These are phyloP conservation scores for Mycena amicta DNA, from an alignment of 768 basidiomycete genomes.

Conservation along the genomic window DNA sequence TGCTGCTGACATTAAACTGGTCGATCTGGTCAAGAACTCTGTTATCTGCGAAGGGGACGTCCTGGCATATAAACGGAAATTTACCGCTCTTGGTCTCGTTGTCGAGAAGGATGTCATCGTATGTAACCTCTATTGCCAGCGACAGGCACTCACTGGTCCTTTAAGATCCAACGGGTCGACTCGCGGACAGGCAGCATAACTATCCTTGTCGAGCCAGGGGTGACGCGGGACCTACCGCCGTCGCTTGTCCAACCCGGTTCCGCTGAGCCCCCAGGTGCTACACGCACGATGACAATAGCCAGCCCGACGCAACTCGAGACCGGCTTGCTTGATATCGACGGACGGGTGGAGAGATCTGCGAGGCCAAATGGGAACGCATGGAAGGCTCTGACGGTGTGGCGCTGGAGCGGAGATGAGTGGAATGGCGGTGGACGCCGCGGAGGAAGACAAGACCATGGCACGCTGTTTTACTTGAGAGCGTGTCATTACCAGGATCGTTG, in stretches of 20 bases:
- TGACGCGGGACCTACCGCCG: conserved; percentile 38
- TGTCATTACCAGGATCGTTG: conserved; percentile 28
- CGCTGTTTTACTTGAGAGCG: conserved; percentile 38
- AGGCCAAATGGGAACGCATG: conserved; percentile 57
- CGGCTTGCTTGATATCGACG: conserved; percentile 53
- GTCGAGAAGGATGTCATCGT: conserved; percentile 64
- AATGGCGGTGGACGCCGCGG: conserved; percentile 22
- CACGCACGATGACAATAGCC: conserved; percentile 40
- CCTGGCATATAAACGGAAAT: conserved; percentile 54
- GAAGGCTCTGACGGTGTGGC: conserved; percentile 59
- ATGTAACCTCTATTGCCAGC: conserved; percentile 17
- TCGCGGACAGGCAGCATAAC: conserved; percentile 43
- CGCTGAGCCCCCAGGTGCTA: conserved; percentile 30
- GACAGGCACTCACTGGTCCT: conserved; percentile 1
- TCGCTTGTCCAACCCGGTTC: conserved; percentile 36
- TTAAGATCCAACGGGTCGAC: conserved; percentile 51
- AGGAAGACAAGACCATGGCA: conserved; percentile 35
- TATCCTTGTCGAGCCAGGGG: conserved; percentile 44
- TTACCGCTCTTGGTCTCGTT: conserved; percentile 36
- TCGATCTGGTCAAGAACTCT: conserved; percentile 44
- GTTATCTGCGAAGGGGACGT: conserved; percentile 57
- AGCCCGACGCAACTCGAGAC: conserved; percentile 54
- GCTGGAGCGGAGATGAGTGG: conserved; percentile 43
- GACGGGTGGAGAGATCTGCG: conserved; percentile 43
- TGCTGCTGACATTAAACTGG: conserved; percentile 47